Evolutionary conservation across 495 filamentous ascomycete genomes (phyloP), one percentile per base, ranked within the genome.

Genomic region (Trypethelium eluteriae): DNA sequence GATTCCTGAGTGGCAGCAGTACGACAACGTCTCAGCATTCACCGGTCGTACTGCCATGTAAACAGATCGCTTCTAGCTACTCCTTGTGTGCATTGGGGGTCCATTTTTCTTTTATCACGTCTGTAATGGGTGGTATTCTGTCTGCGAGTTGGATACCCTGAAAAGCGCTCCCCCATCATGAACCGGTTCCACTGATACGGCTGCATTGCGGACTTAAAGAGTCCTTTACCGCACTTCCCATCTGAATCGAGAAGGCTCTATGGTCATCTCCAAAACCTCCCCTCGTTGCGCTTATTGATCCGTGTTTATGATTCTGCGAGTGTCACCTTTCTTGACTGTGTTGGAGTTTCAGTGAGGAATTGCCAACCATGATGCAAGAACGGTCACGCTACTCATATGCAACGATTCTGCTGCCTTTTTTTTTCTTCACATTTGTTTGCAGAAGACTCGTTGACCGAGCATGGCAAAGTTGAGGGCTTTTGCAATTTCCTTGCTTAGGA

Each of bases 371-470:
- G 25, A 25, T 25, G 25, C 25, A 25, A 25, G 25, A 25, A 25
- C 25, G 25, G 25, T 25, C 25, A 25, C 25, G 25, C 25, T 25
- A 25, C 25, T 18, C 49, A 12, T 18, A 59, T 35, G 53, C 53
- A 59, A 35, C 32, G 32, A 59, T 59, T 59, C 1, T 14, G 16
- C 25, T 25, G 25, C 25, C 25, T 25, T 14, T 9, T 32, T 59
- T 36, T 7, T 59, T 59, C 25, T 7, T 35, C 7, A 34, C 25
- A 25, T 25, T 35, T 34, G 41, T 44, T 44, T 44, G 7, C 6
- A 44, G 41, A 25, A 53, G 49, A 53, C 32, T 59, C 53, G 53
- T 59, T 59, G 53, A 59, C 36, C 53, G 53, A 59, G 53, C 10
- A 10, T 35, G 7, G 7, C 41, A 44, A 44, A 44, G 6, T 44